Percentiles rank a stretch among this genome's conserved stretches.
phyloP scores from a whole-genome alignment of 108 stramenopile genomes.

The Schizochytrium sp. region DNA sequence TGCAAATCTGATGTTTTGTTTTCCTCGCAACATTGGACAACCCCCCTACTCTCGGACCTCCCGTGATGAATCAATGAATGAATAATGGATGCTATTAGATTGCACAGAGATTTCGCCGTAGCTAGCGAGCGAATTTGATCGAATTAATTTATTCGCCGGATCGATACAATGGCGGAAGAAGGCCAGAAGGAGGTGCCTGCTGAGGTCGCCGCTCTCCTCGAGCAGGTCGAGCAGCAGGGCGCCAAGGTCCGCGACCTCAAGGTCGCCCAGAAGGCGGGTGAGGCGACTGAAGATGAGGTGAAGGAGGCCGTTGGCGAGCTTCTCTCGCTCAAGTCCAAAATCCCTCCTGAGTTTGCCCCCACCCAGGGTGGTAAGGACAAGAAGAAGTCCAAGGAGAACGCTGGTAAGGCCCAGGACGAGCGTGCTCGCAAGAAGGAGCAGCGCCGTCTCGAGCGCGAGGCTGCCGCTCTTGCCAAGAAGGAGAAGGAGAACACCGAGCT shows the following conservation, averaged over 20 bases:
- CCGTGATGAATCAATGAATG: too few species aligned
- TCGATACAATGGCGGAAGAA: neutral
- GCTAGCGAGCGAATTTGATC: too few species aligned
- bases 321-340: constrained; percentile 18
- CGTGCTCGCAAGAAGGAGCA: constrained; percentile 76
- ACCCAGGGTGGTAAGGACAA: constrained; percentile 67
- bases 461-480: constrained; percentile 84
- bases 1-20: too few species aligned
- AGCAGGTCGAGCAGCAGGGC: neutral
- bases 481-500: constrained; percentile 84
- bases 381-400: constrained; percentile 61
- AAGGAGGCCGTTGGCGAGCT: constrained; percentile 34
- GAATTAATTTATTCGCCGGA: too few species aligned
- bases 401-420: constrained; percentile 68
- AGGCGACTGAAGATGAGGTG: constrained; percentile 59
- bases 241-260: constrained; percentile 45
- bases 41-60: too few species aligned
- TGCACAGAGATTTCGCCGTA: too few species aligned
- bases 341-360: constrained; percentile 60
- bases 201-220: constrained; percentile 39
- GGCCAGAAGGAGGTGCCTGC: constrained; percentile 26
- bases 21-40: too few species aligned
- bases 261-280: constrained; percentile 3
- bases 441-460: constrained; percentile 68
- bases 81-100: too few species aligned